Evolutionary conservation across 805 yeast genomes (phyloP).

Genomic region (Candida krabiensis): DNA sequence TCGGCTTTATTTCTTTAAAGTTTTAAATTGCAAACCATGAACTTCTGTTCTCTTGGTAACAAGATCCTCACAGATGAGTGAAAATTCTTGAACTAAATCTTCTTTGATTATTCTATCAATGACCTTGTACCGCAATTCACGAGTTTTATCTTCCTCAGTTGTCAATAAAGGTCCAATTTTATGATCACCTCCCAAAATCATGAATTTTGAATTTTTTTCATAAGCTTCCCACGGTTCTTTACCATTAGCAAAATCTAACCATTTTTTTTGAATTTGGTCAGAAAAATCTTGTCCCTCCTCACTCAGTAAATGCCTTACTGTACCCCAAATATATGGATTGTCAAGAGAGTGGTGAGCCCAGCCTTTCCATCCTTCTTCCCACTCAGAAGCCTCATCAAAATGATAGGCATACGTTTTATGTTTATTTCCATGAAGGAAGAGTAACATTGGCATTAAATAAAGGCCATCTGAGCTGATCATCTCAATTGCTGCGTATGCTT

Average conservation of each 20-base stretch:
- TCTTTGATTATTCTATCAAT: background rate
- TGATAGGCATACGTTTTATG: constrained; percentile 4
- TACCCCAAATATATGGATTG: constrained; percentile 4
- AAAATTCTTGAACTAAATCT: background rate
- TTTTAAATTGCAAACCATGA: background rate
- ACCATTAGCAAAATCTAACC: background rate
- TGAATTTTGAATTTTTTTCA: no score
- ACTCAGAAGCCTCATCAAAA: constrained; percentile 3
- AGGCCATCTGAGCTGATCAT: constrained; percentile 3
- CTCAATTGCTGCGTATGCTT: constrained; percentile 3
- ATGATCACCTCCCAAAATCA: background rate
- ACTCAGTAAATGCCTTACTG: background rate
- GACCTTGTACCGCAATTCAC: background rate
- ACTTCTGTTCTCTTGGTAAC: background rate
- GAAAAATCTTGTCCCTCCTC: background rate
- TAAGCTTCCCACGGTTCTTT: background rate
- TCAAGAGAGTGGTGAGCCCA: constrained; percentile 5
- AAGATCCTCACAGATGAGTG: background rate
- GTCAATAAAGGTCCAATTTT: background rate
- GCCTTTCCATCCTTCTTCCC: constrained; percentile 6
- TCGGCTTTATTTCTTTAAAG: no score
- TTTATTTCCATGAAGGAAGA: constrained; percentile 2
- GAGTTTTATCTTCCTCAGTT: background rate
- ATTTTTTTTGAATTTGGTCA: background rate
- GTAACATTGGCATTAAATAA: constrained; percentile 2